These are phyloP conservation scores for Antrodiella citrinella DNA, from an alignment of 768 basidiomycete species.

Conservation along the genomic window DNA sequence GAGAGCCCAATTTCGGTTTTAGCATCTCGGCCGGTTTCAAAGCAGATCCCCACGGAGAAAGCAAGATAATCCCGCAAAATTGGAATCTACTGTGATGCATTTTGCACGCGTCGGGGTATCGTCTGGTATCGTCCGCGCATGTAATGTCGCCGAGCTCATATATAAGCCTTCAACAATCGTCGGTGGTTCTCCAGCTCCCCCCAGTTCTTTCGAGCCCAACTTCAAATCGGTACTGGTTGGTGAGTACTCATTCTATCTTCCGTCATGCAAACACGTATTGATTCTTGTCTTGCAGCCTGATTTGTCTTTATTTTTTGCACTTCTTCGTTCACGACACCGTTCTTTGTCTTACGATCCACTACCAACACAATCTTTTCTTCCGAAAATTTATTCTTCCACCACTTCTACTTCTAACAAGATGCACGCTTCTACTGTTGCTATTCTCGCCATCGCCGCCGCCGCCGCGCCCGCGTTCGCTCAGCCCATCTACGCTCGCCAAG, in stretches of 20 bases:
- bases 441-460: background rate
- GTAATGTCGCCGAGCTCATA: no score
- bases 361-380: background rate
- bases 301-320: background rate
- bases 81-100: no score
- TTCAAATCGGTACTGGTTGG: background rate
- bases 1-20: no score
- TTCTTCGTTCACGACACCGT: background rate
- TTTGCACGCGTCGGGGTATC: no score
- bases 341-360: background rate
- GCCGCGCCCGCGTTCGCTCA: background rate
- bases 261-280: background rate
- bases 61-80: background rate
- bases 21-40: background rate
- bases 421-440: background rate
- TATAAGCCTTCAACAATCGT: background rate
- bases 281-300: background rate
- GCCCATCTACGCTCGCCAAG: background rate
- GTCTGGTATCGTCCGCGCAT: no score
- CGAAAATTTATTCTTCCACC: background rate
- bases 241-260: background rate
- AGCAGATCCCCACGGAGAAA: background rate
- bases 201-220: background rate
- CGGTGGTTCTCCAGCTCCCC: background rate
- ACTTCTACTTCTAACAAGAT: background rate